Base-by-base conservation (phyloP, 495 filamentous ascomycete genomes). In the Aspergillus coremiiformis region DNA sequence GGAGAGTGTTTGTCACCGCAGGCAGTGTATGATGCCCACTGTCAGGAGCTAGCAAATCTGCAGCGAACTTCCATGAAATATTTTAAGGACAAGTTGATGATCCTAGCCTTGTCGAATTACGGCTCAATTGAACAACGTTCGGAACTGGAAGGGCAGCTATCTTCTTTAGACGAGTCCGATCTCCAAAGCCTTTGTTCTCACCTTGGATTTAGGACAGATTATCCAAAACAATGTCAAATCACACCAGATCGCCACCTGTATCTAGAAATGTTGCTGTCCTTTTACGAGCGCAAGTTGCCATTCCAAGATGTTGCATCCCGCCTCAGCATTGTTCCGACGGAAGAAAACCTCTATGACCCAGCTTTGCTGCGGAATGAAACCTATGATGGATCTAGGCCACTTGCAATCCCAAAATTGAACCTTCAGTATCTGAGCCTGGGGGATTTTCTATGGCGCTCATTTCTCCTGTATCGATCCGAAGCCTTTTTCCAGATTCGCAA, bases 361-460 rank as follows among this genome's bases (percentile, higher is more conserved):
- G 80, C 84, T n/a, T 75, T 95, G 26, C 66, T 93, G 52, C 81
- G 92, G 42, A 92, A 92, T 52, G 91, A 95, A 59, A 78, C 78
- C 11, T 99, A 96, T 55, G 84, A 95, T 66, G 93, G 92, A 32
- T 90, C 91, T 30, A 81, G 81, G 22, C 90, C 93, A 9, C 74
- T 99, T 43, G 89, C 93, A 5, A 84, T 99, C 47, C 93, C 93
- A 2, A 99, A 97, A 58, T 70, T 97, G 44, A 97, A 95, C 62
- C 76, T 99, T 35, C 93, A 97, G 59, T 97, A 99, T 64, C 78
- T 99, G 22, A 92, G 89, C 7, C 81, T 96, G 29, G 90, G 93
- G 4, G 93, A 99, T 65, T 97, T 97, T 58, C 78, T 99, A 9
- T 97, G 89, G 89, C 79, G 93, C 32, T 87, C 92, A 12, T 86